phyloP scores from a whole-genome alignment of 2,329 filamentous ascomycete species.

The Calonectria ilicicola region DNA sequence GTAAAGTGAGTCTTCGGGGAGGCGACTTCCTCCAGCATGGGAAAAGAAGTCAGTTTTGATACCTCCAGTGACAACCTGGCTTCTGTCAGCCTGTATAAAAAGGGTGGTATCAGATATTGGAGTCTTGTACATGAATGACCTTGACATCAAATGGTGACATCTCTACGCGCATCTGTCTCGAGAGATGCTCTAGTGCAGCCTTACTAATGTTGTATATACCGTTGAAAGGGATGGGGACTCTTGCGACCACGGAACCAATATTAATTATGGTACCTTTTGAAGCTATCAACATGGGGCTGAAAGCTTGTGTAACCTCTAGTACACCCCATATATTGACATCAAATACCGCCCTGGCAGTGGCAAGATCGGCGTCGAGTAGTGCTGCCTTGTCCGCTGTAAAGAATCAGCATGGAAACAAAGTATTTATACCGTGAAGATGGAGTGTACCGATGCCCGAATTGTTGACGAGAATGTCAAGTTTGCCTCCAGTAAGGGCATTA shows the following conservation, averaged over 20 bases:
- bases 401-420: not conserved
- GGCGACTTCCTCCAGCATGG: slow-evolving; percentile 54
- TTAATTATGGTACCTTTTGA: slow-evolving; percentile 52
- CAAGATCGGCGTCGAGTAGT: slow-evolving; percentile 36
- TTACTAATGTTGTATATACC: slow-evolving; percentile 58
- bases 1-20: slow-evolving; percentile 47
- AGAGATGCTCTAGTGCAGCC: slow-evolving; percentile 53
- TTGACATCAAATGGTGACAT: slow-evolving; percentile 49
- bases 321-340: slow-evolving; percentile 54
- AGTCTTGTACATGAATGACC: slow-evolving; percentile 43
- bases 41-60: slow-evolving; percentile 49
- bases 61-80: slow-evolving; percentile 44
- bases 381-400: slow-evolving; percentile 32
- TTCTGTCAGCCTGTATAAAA: not conserved
- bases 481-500: slow-evolving; percentile 47
- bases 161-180: slow-evolving; percentile 55
- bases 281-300: slow-evolving; percentile 51
- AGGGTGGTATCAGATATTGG: no score
- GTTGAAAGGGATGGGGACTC: slow-evolving; percentile 44
- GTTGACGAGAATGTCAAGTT: slow-evolving; percentile 58
- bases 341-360: slow-evolving; percentile 44
- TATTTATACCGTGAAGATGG: slow-evolving; percentile 27
- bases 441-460: slow-evolving; percentile 52
- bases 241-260: slow-evolving; percentile 52
- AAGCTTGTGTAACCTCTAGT: slow-evolving; percentile 53